phyloP scores from a whole-genome alignment of 2,329 filamentous ascomycete species.

The Talaromyces sp. region DNA sequence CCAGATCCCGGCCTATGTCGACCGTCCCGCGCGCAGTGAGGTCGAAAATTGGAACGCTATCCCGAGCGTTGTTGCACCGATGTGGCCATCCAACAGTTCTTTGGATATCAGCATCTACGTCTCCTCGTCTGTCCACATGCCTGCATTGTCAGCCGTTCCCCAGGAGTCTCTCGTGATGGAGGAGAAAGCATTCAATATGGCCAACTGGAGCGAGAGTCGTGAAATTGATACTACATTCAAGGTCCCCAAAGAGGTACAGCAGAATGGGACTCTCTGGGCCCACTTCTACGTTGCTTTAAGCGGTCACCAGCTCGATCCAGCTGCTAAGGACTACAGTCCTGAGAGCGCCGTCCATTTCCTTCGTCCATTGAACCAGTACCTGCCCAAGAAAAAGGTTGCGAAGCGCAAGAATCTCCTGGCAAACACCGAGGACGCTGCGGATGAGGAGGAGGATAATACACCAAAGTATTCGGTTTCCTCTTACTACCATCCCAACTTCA shows the following conservation, averaged over 20 bases:
- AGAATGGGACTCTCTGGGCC: conserved; percentile 90
- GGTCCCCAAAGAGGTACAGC: conserved; percentile 75
- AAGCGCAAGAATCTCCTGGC: conserved; percentile 84
- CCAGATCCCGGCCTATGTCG: conserved; percentile 60
- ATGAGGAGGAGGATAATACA: conserved; percentile 52
- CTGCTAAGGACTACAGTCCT: conserved; percentile 66
- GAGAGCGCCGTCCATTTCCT: conserved; percentile 77
- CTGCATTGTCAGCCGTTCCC: conserved; percentile 60
- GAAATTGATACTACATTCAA: conserved; percentile 72
- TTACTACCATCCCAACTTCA: conserved; percentile 95
- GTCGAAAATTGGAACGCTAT: conserved; percentile 46
- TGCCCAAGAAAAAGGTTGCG: conserved; percentile 81
- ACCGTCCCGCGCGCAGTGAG: conserved; percentile 55
- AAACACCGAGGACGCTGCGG: conserved; percentile 48
- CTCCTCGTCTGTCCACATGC: conserved; percentile 68
- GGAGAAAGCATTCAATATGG: conserved; percentile 75
- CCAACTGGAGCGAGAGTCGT: conserved; percentile 75
- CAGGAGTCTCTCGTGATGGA: conserved; percentile 69
- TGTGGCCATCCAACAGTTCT: conserved; percentile 76
- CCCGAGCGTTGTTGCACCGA: conserved; percentile 72
- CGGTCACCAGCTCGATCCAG: conserved; percentile 74
- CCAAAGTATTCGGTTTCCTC: conserved; percentile 70
- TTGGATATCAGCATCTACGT: conserved; percentile 85
- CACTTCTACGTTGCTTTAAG: conserved; percentile 85
- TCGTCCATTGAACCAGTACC: conserved; percentile 81